phyloP scores from a whole-genome alignment of 306 rosid genomes.

The Sicyos baderoa region DNA sequence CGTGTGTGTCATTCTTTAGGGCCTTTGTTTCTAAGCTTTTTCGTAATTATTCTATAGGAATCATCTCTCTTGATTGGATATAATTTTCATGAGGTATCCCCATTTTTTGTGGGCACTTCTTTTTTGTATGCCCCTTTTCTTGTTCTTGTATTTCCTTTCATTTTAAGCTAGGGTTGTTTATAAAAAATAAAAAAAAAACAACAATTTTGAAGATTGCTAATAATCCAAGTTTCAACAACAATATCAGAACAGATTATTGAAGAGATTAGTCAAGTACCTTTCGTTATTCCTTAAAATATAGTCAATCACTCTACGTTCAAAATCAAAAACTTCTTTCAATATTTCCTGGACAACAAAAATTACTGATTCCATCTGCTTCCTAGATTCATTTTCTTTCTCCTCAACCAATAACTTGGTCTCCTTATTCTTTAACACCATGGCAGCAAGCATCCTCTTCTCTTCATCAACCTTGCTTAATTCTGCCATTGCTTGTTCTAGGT shows the following conservation, averaged over 20 bases:
- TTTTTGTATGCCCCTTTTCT: too few species aligned
- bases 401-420: conserved; percentile 28
- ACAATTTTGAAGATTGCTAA: background rate
- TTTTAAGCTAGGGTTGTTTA: too few species aligned
- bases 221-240: background rate
- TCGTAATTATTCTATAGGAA: too few species aligned
- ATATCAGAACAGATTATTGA: background rate
- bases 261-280: conserved; percentile 53
- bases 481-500: conserved; percentile 32
- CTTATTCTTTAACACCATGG: conserved; percentile 36
- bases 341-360: conserved; percentile 32
- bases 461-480: conserved; percentile 39
- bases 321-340: conserved; percentile 28
- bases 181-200: too few species aligned
- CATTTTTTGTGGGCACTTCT: too few species aligned
- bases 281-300: conserved; percentile 47
- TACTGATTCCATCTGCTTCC: conserved; percentile 49
- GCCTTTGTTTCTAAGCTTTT: too few species aligned
- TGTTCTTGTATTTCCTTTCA: too few species aligned
- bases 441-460: conserved; percentile 35
- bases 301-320: conserved; percentile 50
- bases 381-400: conserved; percentile 45
- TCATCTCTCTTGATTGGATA: too few species aligned
- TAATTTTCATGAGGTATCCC: too few species aligned
- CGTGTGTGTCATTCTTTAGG: too few species aligned